Evolutionary conservation across 2,329 filamentous ascomycete species (phyloP), one percentile per base, ranked within the genome.

Genomic region (Penicillium sp.): DNA sequence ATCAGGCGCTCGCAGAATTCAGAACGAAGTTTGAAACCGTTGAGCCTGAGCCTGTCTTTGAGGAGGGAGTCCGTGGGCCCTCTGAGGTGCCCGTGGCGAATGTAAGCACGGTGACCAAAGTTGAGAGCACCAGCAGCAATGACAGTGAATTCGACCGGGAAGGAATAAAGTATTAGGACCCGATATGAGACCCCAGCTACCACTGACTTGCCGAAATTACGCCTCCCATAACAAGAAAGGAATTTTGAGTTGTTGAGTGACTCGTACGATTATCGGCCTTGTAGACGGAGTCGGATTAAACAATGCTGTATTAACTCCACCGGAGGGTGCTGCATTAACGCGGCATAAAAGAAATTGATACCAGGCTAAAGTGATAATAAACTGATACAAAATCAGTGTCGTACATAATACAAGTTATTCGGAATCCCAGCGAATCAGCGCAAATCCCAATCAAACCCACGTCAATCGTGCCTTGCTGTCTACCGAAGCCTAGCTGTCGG

Each of bases 1-100:
- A 80, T 64, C 80, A 86, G 62, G 84, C 82, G 62, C 76, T 89
- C 61, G 80, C 81, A 53, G 83, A 91, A 69, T 89, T 95, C 77
- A 95, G 93, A 81, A 95, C 91, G 73, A 98, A 98, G 77, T 97
- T 96, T 69, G 93, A 98, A 73, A 78, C 88, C 61, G 80, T 89
- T 68, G 93, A 97, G 63, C 79, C 82, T 15, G 92, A 97, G 65
- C 91, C 90, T 35, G 88, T 95, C 65, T 95, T 95, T 60, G 90
- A 97, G 70, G 91, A 96, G 73, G 81, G 82, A 47, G 55, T 93
- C 51, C 89, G 95, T 65, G 89, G 88, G 27, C 79, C 84, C 15
- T 63, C 72, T 44, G 74, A 75, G 25, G 81, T 82, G 44, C 76
- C 31, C 6, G 39, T 18, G 12, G 28, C 43, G 20, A 54, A 58